Evolutionary conservation across 345 rosid species (phyloP), one percentile per base, ranked within the genome.

Genomic region (Sapria himalayana): DNA sequence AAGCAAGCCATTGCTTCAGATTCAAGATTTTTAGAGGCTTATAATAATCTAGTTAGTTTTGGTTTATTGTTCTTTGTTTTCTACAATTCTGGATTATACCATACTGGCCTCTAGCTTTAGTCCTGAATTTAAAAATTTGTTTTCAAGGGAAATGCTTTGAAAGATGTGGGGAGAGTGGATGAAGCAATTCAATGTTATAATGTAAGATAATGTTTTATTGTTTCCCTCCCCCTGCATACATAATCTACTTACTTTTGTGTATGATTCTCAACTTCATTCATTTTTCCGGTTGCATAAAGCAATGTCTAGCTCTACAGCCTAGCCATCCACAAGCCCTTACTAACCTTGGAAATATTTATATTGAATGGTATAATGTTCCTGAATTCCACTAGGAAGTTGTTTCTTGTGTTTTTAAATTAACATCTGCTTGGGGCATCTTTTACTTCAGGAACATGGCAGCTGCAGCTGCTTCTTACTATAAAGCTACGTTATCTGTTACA

Each of bases 251-350:
- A n/a, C 22, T 12, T 34, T 46, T 29, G 24, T 21, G 5, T 27
- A 8, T 45, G 14, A 19, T 31, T 43, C 21, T 49, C 13, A 51
- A 29, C 57, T 61, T 37, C 29, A 3, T n/a, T 18, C 13, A 19
- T 22, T 9, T 46, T 18, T 49, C 49, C 50, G 52, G 41, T 29
- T 59, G 33, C 33, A 25, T 76, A 71, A 50, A 91, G 99, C 86
- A 91, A 77, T 91, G 95, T 50, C 93, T 91, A 55, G 17, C 73
- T 14, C 61, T 84, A 46, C 95, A 91, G 54, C 81, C 95, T 7
- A 77, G 57, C 48, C 99, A 91, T 48, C 99, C 95, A 18, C 95
- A 84, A 62, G 93, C 99, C 12, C 81, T 91, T 42, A 82, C 95
- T 43, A 91, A 91, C 52, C 85, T 91, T 47, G 99, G 99, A 48